Evolutionary conservation across 306 rosid genomes (phyloP), one percentile per base, ranked within the genome.

Genomic region (Senna siamea): DNA sequence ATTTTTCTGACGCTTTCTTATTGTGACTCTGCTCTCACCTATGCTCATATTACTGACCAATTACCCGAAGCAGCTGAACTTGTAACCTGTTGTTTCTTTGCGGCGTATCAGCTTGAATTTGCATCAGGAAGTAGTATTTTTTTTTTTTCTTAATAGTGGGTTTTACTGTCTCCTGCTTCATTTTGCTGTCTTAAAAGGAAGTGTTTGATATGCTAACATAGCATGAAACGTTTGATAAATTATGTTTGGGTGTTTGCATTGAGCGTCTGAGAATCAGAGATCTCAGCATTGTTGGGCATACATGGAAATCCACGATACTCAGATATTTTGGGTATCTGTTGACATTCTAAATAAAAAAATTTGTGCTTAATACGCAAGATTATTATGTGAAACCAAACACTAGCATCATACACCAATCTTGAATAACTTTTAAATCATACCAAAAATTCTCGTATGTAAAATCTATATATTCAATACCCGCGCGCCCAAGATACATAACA

Each of bases 71-170:
- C 52, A 10, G 60, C 60, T 23, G 46, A 61, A 20, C 58, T 51
- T 2, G 11, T 19, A 23, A 46, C 52, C 34, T 40, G 65, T 38
- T 10, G 37, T 40, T 52, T 15, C 14, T 63, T 4, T 18, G 34
- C n/a, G n/a, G n/a, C n/a, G n/a, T n/a, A n/a, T n/a, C n/a, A n/a
- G 10, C 58, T 69, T 50, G 32, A 30, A 53, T 56, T 51, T 51
- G 34, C 46, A 6, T 19, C 46, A 10, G 19, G 28, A 15, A 47
- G 57, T 28, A 6, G 7, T n/a, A 35, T 18, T 3, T 9, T 37
- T 38, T 19, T 53, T 11, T 7, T 64, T 20, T 6, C 38, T 17
- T 6, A 22, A 13, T 13, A 5, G 23, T 32, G 32, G 50, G 52
- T 19, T 73, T 74, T 32, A 32, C 6, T 14, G 17, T 26, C 30